Percentiles rank a stretch among this genome's conserved stretches.
phyloP scores from a whole-genome alignment of 2,329 filamentous ascomycete genomes.

The Emergomyces orientalis region DNA sequence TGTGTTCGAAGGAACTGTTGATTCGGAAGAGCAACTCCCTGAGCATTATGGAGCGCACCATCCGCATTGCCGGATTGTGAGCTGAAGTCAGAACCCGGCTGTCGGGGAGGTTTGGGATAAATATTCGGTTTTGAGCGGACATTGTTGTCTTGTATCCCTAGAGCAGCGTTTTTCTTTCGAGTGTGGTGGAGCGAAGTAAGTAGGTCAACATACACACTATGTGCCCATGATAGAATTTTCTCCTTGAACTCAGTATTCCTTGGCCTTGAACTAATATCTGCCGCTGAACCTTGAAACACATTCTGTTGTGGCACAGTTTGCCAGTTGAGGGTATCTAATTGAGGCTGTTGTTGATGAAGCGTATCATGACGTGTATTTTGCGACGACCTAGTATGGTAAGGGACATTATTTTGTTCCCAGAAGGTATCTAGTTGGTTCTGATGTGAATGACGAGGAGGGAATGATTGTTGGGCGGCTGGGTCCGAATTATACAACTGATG shows the following conservation, averaged over 20 bases:
- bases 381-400: slow-evolving; percentile 22
- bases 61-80: slow-evolving; percentile 10
- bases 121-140: slow-evolving; percentile 46
- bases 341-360: neutral
- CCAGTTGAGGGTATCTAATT: slow-evolving; percentile 23
- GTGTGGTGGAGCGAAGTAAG: slow-evolving; percentile 54
- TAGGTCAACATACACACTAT: slow-evolving; percentile 62
- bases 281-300: slow-evolving; percentile 18
- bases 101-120: slow-evolving; percentile 52
- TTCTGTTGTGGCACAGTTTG: slow-evolving; percentile 7
- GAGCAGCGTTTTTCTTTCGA: slow-evolving; percentile 41
- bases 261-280: slow-evolving; percentile 21
- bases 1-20: slow-evolving; percentile 10
- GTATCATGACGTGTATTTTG: slow-evolving; percentile 2
- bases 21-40: slow-evolving; percentile 6
- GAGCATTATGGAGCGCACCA: neutral
- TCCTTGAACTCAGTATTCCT: slow-evolving; percentile 53
- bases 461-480: slow-evolving; percentile 27
- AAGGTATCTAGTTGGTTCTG: slow-evolving; percentile 11
- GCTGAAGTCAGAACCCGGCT: slow-evolving; percentile 37
- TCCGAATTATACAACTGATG: slow-evolving; percentile 20
- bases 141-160: slow-evolving; percentile 31
- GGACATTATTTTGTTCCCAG: slow-evolving; percentile 22
- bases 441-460: slow-evolving; percentile 24
- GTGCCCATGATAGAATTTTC: slow-evolving; percentile 59